Evolutionary conservation across 768 basidiomycete genomes (phyloP).

Genomic region (Udeniomyces megalosporus): DNA sequence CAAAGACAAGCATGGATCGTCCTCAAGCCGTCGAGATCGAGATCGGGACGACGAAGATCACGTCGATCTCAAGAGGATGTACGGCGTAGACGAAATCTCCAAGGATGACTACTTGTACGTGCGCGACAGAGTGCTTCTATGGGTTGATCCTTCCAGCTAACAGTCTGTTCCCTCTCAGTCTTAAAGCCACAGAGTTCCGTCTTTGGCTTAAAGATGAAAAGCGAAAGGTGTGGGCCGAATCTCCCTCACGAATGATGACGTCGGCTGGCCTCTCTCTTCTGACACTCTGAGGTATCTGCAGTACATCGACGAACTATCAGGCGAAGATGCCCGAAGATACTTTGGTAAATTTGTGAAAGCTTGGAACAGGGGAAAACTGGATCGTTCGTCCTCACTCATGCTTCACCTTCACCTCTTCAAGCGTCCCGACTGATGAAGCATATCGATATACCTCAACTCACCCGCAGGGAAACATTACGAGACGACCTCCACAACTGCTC

Average conservation of each 20-base stretch:
- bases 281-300: neutral
- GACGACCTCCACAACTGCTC: neutral
- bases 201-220: constrained; percentile 17
- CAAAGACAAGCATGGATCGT: neutral
- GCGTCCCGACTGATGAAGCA: neutral
- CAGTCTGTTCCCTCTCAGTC: neutral
- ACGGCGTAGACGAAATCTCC: constrained; percentile 8
- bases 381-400: neutral
- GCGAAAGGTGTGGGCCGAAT: constrained; percentile 6
- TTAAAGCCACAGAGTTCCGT: constrained; percentile 14
- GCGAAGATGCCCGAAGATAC: constrained; percentile 12
- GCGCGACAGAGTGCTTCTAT: too few species aligned
- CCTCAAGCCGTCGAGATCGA: neutral
- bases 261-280: neutral
- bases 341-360: constrained; percentile 15
- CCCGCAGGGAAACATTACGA: constrained; percentile 1
- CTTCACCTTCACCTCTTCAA: too few species aligned
- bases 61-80: neutral
- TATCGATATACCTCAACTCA: neutral
- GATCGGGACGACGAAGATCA: too few species aligned
- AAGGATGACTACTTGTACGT: constrained; percentile 15
- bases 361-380: constrained; percentile 14
- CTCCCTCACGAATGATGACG: neutral
- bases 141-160: too few species aligned
- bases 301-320: constrained; percentile 11